Base-by-base conservation (phyloP, 768 basidiomycete species). In the Harrya chromipes region DNA sequence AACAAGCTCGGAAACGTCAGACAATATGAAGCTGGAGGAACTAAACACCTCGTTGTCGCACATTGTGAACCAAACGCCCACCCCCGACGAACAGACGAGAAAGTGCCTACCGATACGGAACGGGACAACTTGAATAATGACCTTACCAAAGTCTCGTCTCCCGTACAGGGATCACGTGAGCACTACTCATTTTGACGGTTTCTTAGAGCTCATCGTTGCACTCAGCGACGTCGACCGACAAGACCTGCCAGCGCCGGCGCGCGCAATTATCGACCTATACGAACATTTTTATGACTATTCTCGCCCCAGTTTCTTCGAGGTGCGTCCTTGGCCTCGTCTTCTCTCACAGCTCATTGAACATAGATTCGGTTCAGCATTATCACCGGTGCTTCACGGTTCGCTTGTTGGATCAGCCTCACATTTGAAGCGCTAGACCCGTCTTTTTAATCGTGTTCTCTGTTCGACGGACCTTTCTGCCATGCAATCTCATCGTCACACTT, bases 151-250 rank as follows among this genome's bases (percentile, higher is more conserved):
- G 8, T 26, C 23, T 23, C 26, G 26, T 6, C 26, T 26, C 5
- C 26, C 26, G 26, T 26, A 26, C 26, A 4, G 5, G 6, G 34
- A 40, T 60, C 59, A 60, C 59, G 59, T 60, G 59, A 59, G 47
- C 49, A 7, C 5, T 1, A 27, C 29, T 58, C 56, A 33, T 47
- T 62, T 29, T 59, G 48, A 45, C 43, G 21, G 11, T 47, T 48
- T 46, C 43, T 55, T 54, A 20, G 43, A 13, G 47, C 57, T 29
- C 46, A 36, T 48, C 53, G 57, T 55, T 11, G 49, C 21, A 41
- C 40, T 31, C 43, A 4, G 31, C 50, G 56, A 46, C 55, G 38
- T 36, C 31, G 41, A 27, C 40, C 8, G 43, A 26, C 40, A 33
- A 16, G 33, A 23, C 26, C 31, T 46, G 33, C 33, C 14, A 33